Evolutionary conservation across 169 alveolate genomes (phyloP).

Genomic region (Cryptosporidium sp.): DNA sequence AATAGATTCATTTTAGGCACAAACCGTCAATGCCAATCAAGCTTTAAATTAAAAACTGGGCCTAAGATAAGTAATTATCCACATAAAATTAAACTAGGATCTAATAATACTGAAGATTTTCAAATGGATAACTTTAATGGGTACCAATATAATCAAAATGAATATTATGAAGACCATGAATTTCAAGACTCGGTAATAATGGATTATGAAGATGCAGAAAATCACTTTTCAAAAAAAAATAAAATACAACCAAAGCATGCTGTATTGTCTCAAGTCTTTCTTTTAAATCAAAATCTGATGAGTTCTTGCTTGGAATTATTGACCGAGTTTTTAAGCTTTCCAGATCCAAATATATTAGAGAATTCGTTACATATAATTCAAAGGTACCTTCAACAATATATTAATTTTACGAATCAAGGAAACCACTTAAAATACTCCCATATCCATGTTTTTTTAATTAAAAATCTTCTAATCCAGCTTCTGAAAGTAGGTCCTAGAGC

Average conservation of each 20-base stretch:
- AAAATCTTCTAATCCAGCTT: conserved; percentile 18
- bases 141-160: background rate
- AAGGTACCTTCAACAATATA: conserved; percentile 27
- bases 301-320: conserved; percentile 16
- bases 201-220: background rate
- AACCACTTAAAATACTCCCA: background rate
- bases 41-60: conserved; percentile 3
- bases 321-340: conserved; percentile 8
- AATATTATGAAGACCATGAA: background rate
- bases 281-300: conserved; percentile 15
- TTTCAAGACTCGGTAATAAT: background rate
- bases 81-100: background rate
- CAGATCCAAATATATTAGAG: conserved; percentile 47
- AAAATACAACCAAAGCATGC: background rate
- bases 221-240: background rate
- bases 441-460: conserved; percentile 4
- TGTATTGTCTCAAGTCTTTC: conserved; percentile 12
- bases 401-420: conserved; percentile 3
- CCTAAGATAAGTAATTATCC: background rate
- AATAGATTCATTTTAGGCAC: conserved; percentile 8
- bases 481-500: background rate
- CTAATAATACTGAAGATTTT: background rate
- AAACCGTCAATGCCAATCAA: background rate
- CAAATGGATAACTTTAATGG: background rate
- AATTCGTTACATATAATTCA: conserved; percentile 29